Conservation (phyloP, 805 yeast species). For the Myxozyma kluyveri region DNA sequence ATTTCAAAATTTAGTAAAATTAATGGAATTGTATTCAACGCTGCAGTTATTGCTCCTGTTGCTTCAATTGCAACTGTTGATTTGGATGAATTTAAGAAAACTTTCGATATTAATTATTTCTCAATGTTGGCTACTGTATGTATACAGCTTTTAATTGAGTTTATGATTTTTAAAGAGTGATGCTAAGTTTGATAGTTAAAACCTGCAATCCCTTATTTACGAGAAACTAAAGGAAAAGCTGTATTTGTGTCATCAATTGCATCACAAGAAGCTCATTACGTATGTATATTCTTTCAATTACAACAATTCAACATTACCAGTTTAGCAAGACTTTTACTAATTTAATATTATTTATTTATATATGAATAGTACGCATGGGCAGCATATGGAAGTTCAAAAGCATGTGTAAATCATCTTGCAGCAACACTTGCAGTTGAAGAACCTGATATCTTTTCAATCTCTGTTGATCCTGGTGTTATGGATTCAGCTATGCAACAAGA, state of each 20-base stretch:
- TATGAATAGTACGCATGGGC: slow-evolving; percentile 67
- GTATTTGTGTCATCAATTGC: slow-evolving; percentile 90
- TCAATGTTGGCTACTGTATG: slow-evolving; percentile 52
- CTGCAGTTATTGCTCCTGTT: slow-evolving; percentile 81
- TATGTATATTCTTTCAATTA: slow-evolving; percentile 1
- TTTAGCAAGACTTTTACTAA: background rate
- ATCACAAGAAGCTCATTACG: slow-evolving; percentile 24
- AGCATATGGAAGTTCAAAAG: slow-evolving; percentile 88
- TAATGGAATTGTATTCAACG: slow-evolving; percentile 60
- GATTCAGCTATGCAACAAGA: slow-evolving; percentile 84
- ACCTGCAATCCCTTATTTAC: slow-evolving; percentile 56
- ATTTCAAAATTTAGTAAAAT: slow-evolving; percentile 48
- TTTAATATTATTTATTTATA: background rate
- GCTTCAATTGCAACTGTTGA: slow-evolving; percentile 50
- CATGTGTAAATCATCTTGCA: slow-evolving; percentile 80
- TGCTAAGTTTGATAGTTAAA: slow-evolving; percentile 24
- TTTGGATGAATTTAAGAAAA: slow-evolving; percentile 55
- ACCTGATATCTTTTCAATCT: slow-evolving; percentile 52
- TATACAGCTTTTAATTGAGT: no score
- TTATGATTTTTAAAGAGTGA: no score
- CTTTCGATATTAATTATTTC: slow-evolving; percentile 76
- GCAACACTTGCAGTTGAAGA: slow-evolving; percentile 68
- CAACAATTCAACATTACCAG: background rate
- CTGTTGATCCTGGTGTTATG: slow-evolving; percentile 94
- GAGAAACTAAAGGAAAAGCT: slow-evolving; percentile 56